Base-by-base conservation (phyloP, 2,329 filamentous ascomycete species). In the Arthroderma sp. region DNA sequence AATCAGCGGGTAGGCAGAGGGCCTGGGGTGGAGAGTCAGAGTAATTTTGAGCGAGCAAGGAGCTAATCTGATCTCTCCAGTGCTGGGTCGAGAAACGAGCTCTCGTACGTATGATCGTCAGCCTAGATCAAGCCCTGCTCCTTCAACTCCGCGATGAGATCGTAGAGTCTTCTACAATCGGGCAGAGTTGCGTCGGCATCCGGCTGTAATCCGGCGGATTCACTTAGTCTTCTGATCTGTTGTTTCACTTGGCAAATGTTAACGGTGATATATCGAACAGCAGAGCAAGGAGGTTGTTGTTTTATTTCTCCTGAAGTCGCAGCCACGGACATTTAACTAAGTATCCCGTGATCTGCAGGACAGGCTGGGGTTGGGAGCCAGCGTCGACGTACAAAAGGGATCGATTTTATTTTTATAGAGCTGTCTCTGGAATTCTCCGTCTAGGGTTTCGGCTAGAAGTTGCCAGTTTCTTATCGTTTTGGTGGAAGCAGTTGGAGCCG, bases 1-100 rank as follows among this genome's bases (percentile, higher is more conserved):
- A 31, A 33, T 17, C n/a, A 11, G 47, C 47, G 47, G 39, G 47
- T 35, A 31, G 25, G 25, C 28, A 51, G 23, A n/a, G 47, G 9
- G 7, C 6, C 28, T 51, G 47, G 47, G 15, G 6, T n/a, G n/a
- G 11, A 31, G 25, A 51, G n/a, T 25, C 47, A 51, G 47, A 17
- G 47, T 33, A 51, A 51, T 51, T 51, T 51, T 19, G 25, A 31
- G 47, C 47, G 47, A 51, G 47, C 47, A 51, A 19, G 47, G 47
- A 51, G 25, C 47, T 31, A 51, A 51, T 51, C 47, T 11, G 6
- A 35, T 51, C 47, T n/a, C n/a, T 31, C 19, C 17, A 19, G 21
- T 33, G 11, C 35, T 38, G 35, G 35, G 15, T 38, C 35, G 15
- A 38, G 35, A 2, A 38, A 17, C 15, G 25, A 51, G 25, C 47